Conservation (phyloP, 768 basidiomycete species). For the Termitomyces sp. region DNA sequence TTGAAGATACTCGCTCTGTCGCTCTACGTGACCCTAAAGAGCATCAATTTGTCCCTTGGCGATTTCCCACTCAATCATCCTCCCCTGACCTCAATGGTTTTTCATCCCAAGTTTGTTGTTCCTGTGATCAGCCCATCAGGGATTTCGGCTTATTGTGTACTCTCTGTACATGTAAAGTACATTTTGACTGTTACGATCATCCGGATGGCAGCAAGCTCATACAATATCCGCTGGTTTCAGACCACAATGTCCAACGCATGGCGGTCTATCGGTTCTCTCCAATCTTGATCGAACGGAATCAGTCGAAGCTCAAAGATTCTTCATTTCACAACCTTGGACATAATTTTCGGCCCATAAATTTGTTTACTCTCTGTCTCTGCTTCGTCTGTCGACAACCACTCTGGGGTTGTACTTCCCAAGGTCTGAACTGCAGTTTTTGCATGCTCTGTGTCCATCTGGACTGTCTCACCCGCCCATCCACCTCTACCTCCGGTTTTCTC, state of each 20-base stretch:
- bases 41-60: conserved; percentile 72
- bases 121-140: conserved; percentile 45
- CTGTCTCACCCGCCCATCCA: conserved; percentile 31
- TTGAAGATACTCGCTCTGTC: conserved; percentile 9
- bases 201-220: conserved; percentile 54
- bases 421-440: conserved; percentile 58
- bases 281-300: conserved; percentile 27
- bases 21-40: conserved; percentile 23
- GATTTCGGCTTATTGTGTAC: conserved; percentile 75
- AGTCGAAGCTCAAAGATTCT: conserved; percentile 12
- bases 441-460: conserved; percentile 50
- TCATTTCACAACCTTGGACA: conserved; percentile 34
- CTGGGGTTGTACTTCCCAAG: conserved; percentile 67
- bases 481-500: conserved; percentile 19
- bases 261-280: conserved; percentile 60
- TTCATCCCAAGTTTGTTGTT: conserved; percentile 44
- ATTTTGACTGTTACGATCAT: conserved; percentile 76
- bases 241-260: conserved; percentile 44
- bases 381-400: conserved; percentile 60
- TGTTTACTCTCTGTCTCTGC: conserved; percentile 74
- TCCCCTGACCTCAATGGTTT: conserved; percentile 22
- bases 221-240: conserved; percentile 43
- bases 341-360: conserved; percentile 49
- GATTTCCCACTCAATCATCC: conserved; percentile 27
- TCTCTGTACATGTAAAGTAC: conserved; percentile 62